Percentiles rank a stretch among this genome's conserved stretches.
phyloP scores from a whole-genome alignment of 495 filamentous ascomycete genomes.

The Penicillium diatomitis region DNA sequence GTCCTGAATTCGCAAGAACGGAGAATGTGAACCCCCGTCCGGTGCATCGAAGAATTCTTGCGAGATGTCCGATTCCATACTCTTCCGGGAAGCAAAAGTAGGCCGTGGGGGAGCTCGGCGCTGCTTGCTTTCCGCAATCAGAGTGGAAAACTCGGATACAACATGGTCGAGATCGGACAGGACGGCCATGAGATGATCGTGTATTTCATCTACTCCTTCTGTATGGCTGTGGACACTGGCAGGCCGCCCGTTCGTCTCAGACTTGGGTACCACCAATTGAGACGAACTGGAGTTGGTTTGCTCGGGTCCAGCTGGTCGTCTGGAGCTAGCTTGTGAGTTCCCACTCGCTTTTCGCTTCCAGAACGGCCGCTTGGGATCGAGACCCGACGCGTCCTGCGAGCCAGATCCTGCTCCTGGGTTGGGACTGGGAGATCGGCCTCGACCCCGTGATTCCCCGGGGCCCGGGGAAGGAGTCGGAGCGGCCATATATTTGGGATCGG shows the following conservation, averaged over 20 bases:
- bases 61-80: conserved; percentile 70
- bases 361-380: conserved; percentile 48
- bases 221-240: conserved; percentile 26
- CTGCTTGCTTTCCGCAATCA: conserved; percentile 70
- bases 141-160: conserved; percentile 66
- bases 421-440: conserved; percentile 35
- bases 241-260: conserved; percentile 20
- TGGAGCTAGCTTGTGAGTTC: conserved; percentile 17
- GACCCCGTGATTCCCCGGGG: conserved; percentile 13
- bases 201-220: conserved; percentile 52
- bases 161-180: conserved; percentile 75
- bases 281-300: conserved; percentile 37
- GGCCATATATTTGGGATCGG: conserved; percentile 55
- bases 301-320: conserved; percentile 16
- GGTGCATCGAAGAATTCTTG: conserved; percentile 94
- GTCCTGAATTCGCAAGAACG: conserved; percentile 65
- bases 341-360: conserved; percentile 82
- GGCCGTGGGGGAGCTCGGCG: conserved; percentile 51
- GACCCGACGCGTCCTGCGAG: conserved; percentile 25
- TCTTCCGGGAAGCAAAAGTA: conserved; percentile 52
- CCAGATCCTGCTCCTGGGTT: conserved; percentile 5
- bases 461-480: conserved; percentile 12
- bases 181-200: conserved; percentile 70
- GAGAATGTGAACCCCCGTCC: conserved; percentile 56
- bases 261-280: conserved; percentile 48